Evolutionary conservation across 306 rosid species (phyloP), one percentile per base, ranked within the genome.

Genomic region (Cicer cuneatum): DNA sequence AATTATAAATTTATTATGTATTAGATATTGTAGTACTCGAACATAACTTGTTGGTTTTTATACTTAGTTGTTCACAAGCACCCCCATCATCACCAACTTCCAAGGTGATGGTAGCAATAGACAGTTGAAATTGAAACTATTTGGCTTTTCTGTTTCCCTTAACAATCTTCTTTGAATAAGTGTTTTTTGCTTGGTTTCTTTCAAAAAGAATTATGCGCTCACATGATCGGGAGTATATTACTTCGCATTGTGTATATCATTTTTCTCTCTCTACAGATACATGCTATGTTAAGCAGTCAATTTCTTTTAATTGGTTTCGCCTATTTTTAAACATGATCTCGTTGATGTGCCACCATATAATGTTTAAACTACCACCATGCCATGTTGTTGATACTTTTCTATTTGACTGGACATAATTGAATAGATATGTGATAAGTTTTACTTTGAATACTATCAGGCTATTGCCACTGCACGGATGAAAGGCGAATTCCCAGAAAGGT

Each of bases 401-500:
- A 7, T 74, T 69, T 46, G 72, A 58, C 39, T 33, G 19, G 48
- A 51, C 51, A 65, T 54, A 58, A 10, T 58, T 49, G 63, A 52
- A 47, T 48, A 46, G 47, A 58, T 63, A 57, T 13, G 66, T 82
- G 57, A 67, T 64, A 37, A 14, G 45, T 66, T 74, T 79, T 68
- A 72, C 61, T 61, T 56, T 54, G 19, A 76, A 70, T 78, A 64
- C 74, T 83, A 68, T 62, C 65, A 93, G 98, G 98, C 98, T 67
- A 91, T 93, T 87, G 98, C 98, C 19, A 79, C 98, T 54, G 97
- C 98, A 68, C 83, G 97, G 87, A 91, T 93, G 98, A 93, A 93
- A 77, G 98, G 98, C 42, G 98, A 93, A 72, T 91, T 82, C 81
- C 98, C 98, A 9, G 98, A 93, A 86, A 88, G 98, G 82, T 75